Evolutionary conservation across 306 rosid genomes (phyloP).

Genomic region (Delonix regia): DNA sequence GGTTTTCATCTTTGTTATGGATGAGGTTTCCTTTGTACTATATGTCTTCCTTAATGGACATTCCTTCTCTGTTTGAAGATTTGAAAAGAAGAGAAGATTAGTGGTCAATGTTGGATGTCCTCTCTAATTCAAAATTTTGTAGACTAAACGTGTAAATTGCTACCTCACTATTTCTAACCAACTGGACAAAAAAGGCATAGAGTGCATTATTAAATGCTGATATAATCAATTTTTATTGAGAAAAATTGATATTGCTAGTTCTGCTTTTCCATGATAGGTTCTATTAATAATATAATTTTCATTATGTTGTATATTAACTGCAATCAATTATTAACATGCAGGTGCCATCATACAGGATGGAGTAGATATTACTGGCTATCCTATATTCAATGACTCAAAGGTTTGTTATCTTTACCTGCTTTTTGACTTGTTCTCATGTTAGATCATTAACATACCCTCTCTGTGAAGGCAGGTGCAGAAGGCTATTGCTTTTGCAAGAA

Average conservation of each 20-base stretch:
- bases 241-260: slow-evolving; percentile 17
- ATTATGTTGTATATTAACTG: slow-evolving; percentile 7
- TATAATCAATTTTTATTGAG: neutral
- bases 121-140: neutral
- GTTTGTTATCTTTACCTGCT: slow-evolving; percentile 53
- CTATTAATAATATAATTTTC: neutral
- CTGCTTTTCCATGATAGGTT: slow-evolving; percentile 15
- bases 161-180: neutral
- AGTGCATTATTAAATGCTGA: slow-evolving; percentile 1
- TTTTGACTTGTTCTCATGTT: slow-evolving; percentile 31
- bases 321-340: slow-evolving; percentile 40
- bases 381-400: slow-evolving; percentile 78
- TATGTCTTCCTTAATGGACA: too few species aligned
- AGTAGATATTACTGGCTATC: slow-evolving; percentile 88
- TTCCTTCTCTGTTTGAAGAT: neutral
- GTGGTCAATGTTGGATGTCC: neutral
- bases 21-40: too few species aligned
- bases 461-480: slow-evolving; percentile 98
- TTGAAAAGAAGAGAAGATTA: neutral
- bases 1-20: too few species aligned
- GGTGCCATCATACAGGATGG: slow-evolving; percentile 84
- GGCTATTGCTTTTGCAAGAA: slow-evolving; percentile 87
- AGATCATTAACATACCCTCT: slow-evolving; percentile 55
- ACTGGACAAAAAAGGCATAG: neutral
- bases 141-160: neutral